Conservation (phyloP, 2,329 filamentous ascomycete species). For the Ceratocystiopsis sp. region DNA sequence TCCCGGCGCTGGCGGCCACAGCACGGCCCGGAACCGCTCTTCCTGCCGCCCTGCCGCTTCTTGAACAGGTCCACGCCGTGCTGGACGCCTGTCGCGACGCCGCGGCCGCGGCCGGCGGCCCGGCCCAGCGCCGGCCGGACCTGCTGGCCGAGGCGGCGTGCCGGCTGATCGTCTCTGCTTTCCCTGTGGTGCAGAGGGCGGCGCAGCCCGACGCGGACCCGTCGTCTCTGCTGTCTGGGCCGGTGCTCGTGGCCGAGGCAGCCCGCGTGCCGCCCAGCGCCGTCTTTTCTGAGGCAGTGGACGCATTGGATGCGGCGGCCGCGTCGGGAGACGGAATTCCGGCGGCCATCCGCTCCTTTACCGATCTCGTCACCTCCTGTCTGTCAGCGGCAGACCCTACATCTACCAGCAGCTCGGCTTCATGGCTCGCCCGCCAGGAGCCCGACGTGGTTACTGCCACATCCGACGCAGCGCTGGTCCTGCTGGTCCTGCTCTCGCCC, state of each 20-base stretch:
- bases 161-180: slow-evolving; percentile 35
- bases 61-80: slow-evolving; percentile 15
- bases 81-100: no score
- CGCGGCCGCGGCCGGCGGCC: slow-evolving; percentile 19
- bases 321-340: no score
- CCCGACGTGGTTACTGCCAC: slow-evolving; percentile 30
- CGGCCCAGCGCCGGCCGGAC: slow-evolving; percentile 41
- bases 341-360: background rate
- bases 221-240: background rate
- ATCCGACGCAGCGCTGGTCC: slow-evolving; percentile 31
- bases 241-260: slow-evolving; percentile 14
- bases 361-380: background rate
- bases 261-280: slow-evolving; percentile 4
- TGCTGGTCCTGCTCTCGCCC: slow-evolving; percentile 24
- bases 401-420: no score
- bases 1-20: slow-evolving; percentile 19
- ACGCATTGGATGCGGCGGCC: no score
- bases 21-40: background rate
- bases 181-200: slow-evolving; percentile 28
- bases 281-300: no score
- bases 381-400: no score
- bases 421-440: slow-evolving; percentile 34
- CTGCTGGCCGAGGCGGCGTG: slow-evolving; percentile 45
- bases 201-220: slow-evolving; percentile 8
- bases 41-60: no score